phyloP scores from a whole-genome alignment of 2,329 filamentous ascomycete species.

The Diplodia scrobiculata region DNA sequence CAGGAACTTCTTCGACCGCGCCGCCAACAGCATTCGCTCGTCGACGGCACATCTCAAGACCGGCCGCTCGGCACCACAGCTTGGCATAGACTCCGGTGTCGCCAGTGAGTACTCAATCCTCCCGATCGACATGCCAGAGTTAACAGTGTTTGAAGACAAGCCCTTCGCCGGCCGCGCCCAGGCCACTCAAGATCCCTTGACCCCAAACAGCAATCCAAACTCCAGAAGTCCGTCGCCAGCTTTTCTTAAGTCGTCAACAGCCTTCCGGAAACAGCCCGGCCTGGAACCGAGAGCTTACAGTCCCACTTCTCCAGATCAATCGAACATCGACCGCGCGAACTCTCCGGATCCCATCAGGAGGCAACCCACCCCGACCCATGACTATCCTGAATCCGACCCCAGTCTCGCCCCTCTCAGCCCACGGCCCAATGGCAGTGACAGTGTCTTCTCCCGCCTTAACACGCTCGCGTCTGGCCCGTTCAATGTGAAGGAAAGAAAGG shows the following conservation, averaged over 20 bases:
- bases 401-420: constrained; percentile 56
- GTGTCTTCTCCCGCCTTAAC: constrained; percentile 64
- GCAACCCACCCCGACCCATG: constrained; percentile 33
- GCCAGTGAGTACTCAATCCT: constrained; percentile 56
- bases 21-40: constrained; percentile 36
- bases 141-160: constrained; percentile 38
- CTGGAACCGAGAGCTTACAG: constrained; percentile 40
- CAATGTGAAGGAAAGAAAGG: constrained; percentile 13
- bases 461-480: constrained; percentile 64
- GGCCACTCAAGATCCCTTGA: constrained; percentile 33
- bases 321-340: background rate
- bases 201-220: constrained; percentile 38
- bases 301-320: constrained; percentile 40
- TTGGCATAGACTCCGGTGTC: constrained; percentile 59
- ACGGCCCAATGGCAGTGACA: constrained; percentile 45
- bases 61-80: constrained; percentile 53
- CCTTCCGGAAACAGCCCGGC: constrained; percentile 42
- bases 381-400: constrained; percentile 41
- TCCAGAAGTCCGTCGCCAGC: constrained; percentile 33
- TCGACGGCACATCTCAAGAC: constrained; percentile 42
- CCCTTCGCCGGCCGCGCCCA: constrained; percentile 35
- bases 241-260: constrained; percentile 15
- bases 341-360: constrained; percentile 11
- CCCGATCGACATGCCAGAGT: background rate
- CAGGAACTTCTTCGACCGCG: constrained; percentile 38